Evolutionary conservation across 2,329 filamentous ascomycete genomes (phyloP), one percentile per base, ranked within the genome.

Genomic region (Bipolaris bicolor): DNA sequence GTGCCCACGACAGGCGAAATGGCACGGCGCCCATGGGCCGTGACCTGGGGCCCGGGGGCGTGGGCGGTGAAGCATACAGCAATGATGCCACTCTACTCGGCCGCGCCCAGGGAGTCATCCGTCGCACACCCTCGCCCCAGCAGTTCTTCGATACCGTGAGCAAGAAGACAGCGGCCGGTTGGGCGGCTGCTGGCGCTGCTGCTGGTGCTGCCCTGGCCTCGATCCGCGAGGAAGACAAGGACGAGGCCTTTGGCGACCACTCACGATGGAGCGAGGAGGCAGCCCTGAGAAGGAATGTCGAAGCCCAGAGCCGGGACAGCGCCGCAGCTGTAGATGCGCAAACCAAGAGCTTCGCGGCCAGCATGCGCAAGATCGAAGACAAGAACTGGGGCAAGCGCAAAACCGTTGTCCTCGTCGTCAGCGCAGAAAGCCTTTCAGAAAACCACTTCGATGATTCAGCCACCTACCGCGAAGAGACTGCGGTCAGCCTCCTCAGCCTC

Each of bases 221-320:
- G 15, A 95, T 96, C 64, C 85, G 90, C 53, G 91, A 97, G 74
- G 92, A 96, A 72, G 90, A 93, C 71, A 88, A 87, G 72, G 85
- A 86, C 60, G 89, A 89, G 55, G 57, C 57, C 49, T 95, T 90
- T 74, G 88, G 87, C 62, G 94, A 97, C 75, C 91, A 95, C 77
- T 90, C 91, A 73, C 88, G 91, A 50, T 97, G 94, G 94, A 92
- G 90, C 13, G 92, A 97, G 76, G 93, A 97, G 78, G 91, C 89
- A 20, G 89, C 91, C 67, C 84, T 89, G 47, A 86, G 89, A 65
- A 78, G 77, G 54, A 77, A 69, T 55, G 75, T 74, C 49, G 76
- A 72, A 56, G 73, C 70, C 39, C 72, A 74, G 59, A 68, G 71
- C n/a, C 62, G 71, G 10, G 69, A 76, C 55, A 77, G 73, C 62